phyloP scores from a whole-genome alignment of 345 rosid genomes.

The Eucalyptus cloeziana region DNA sequence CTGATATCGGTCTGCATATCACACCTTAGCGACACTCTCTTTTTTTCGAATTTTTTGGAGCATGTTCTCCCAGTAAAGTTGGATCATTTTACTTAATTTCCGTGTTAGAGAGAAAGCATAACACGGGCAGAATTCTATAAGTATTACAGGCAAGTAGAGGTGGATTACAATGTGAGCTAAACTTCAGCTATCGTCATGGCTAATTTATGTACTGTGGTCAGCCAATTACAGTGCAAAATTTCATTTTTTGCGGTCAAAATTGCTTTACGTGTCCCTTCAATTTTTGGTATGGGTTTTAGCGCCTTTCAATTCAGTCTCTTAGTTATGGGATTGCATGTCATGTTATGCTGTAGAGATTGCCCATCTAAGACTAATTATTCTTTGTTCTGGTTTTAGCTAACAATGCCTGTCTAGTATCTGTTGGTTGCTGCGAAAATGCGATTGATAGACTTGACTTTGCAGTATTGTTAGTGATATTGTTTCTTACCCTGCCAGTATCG shows the following conservation, averaged over 20 bases:
- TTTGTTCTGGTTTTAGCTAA: neutral
- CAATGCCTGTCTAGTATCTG: neutral
- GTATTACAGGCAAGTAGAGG: neutral
- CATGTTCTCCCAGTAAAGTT: neutral
- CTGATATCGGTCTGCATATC: conserved; percentile 20
- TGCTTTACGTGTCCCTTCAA: neutral
- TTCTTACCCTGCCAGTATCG: neutral
- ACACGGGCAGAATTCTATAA: neutral
- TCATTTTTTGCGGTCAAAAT: neutral
- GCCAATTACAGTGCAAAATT: neutral
- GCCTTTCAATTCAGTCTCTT: neutral
- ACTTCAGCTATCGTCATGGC: neutral
- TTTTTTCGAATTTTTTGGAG: neutral
- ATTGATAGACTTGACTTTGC: neutral
- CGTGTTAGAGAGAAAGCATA: neutral
- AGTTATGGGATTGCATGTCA: neutral
- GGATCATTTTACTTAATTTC: neutral
- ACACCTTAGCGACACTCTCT: neutral
- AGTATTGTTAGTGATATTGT: neutral
- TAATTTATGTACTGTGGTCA: neutral
- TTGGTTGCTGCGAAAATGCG: neutral
- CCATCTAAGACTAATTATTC: neutral
- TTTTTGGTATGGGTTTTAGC: neutral
- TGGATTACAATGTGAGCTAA: neutral
- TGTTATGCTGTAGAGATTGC: neutral